Evolutionary conservation across 257 asterid species (phyloP).

Genomic region (Echites panduratus): DNA sequence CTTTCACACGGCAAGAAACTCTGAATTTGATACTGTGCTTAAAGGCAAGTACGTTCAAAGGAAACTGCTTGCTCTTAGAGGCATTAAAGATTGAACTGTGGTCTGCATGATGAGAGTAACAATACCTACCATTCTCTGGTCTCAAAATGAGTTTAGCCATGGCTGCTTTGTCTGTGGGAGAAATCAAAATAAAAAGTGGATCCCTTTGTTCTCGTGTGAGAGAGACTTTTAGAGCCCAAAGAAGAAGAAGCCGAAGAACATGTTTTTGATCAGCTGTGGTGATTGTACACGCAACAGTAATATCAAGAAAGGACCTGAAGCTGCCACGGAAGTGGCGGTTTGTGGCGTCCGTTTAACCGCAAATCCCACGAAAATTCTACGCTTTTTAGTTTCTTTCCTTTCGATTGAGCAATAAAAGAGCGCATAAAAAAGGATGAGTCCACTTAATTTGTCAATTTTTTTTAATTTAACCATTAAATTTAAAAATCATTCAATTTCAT

Average conservation of each 20-base stretch:
- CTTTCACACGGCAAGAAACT: constrained; percentile 62
- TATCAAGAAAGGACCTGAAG: constrained; percentile 31
- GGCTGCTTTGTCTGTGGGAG: constrained; percentile 5
- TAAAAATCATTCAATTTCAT: too few relatives aligned
- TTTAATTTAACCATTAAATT: too few relatives aligned
- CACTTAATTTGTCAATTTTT: too few relatives aligned
- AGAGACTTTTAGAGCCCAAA: neutral
- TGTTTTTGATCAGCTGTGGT: neutral
- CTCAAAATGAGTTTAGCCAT: constrained; percentile 46
- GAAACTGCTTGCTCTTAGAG: constrained; percentile 16
- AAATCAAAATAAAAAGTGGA: neutral
- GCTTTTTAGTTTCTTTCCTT: neutral
- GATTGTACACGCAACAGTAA: constrained; percentile 20
- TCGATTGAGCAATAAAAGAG: too few relatives aligned
- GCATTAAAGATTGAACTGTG: constrained; percentile 31
- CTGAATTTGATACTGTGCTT: constrained; percentile 27
- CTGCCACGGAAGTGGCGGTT: constrained; percentile 46
- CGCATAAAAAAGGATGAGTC: too few relatives aligned
- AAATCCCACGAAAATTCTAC: neutral
- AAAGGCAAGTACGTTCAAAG: constrained; percentile 24
- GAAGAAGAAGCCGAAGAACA: neutral
- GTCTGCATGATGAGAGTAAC: constrained; percentile 18
- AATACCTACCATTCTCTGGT: constrained; percentile 33
- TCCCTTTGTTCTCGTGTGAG: neutral
- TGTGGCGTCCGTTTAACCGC: constrained; percentile 30